These are phyloP conservation scores for Bipolaris victoriae DNA, from an alignment of 2,329 filamentous ascomycete genomes.

Conservation along the genomic window DNA sequence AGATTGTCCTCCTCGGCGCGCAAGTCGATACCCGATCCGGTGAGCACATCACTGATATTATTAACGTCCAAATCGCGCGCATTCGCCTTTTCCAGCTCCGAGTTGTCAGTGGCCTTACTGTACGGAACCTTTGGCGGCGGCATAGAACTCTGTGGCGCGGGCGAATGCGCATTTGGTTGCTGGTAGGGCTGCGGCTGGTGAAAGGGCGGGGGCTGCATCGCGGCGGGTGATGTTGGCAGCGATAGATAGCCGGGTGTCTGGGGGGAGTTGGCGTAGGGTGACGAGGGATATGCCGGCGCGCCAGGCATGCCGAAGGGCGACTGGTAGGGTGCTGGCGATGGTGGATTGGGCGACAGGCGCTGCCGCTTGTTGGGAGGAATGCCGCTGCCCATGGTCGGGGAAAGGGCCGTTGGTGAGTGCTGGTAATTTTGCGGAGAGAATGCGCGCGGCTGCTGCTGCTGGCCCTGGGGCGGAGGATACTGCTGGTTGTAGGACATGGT, in stretches of 20 bases:
- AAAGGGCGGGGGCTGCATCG: constrained; percentile 47
- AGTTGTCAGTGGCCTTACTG: constrained; percentile 50
- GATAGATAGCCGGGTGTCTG: constrained; percentile 36
- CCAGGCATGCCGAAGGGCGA: constrained; percentile 36
- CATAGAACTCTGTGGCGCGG: constrained; percentile 55
- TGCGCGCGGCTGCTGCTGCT: constrained; percentile 43
- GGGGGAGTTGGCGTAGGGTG: constrained; percentile 49
- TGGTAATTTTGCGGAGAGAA: constrained; percentile 46
- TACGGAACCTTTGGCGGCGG: constrained; percentile 67
- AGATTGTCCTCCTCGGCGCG: constrained; percentile 85
- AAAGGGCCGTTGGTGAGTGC: constrained; percentile 60
- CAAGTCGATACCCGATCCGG: constrained; percentile 84
- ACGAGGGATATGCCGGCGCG: constrained; percentile 55
- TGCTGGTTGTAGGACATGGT: constrained; percentile 45
- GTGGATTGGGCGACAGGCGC: constrained; percentile 69
- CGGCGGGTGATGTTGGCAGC: constrained; percentile 42
- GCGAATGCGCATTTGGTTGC: constrained; percentile 33
- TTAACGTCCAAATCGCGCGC: constrained; percentile 64
- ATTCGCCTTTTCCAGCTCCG: constrained; percentile 61
- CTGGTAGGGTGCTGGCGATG: constrained; percentile 61
- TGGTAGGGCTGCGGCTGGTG: constrained; percentile 60
- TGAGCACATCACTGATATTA: constrained; percentile 82
- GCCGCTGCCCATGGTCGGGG: constrained; percentile 51
- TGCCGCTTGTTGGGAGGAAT: constrained; percentile 75
- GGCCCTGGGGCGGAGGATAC: constrained; percentile 30